Percentiles rank a stretch among this genome's conserved stretches.
phyloP scores from a whole-genome alignment of 1,284 basidiomycete genomes.

The Athelia psychrophila region DNA sequence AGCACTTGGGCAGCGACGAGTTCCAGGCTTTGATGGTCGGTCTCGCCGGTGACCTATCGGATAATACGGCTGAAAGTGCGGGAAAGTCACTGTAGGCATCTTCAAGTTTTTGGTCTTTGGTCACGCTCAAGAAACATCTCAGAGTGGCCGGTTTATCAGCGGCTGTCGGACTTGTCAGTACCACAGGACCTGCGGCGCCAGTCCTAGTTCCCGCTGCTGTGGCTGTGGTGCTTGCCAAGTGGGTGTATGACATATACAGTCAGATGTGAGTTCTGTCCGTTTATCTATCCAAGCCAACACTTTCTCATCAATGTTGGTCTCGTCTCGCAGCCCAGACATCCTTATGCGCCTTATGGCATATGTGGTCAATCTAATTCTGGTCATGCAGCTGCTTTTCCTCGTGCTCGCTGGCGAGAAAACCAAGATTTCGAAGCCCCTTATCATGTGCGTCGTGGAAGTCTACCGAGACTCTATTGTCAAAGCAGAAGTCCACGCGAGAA shows the following conservation, averaged over 20 bases:
- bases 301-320: neutral
- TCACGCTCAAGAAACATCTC: conserved; percentile 2
- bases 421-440: neutral
- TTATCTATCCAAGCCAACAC: neutral
- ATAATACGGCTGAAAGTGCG: conserved; percentile 1
- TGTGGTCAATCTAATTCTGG: conserved; percentile 18
- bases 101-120: too few species aligned
- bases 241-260: conserved; percentile 16
- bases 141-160: conserved; percentile 7
- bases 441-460: neutral
- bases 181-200: conserved; percentile 11
- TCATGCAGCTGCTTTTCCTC: conserved; percentile 21
- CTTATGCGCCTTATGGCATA: conserved; percentile 18
- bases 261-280: conserved; percentile 15
- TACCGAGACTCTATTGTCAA: neutral
- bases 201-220: conserved; percentile 23
- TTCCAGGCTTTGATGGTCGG: conserved; percentile 19
- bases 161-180: neutral
- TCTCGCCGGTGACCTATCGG: conserved; percentile 11
- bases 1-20: conserved; percentile 16
- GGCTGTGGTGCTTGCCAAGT: conserved; percentile 18
- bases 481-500: neutral
- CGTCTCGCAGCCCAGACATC: conserved; percentile 3
- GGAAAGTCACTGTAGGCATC: conserved; percentile 10
- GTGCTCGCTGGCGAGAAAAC: neutral